Conservation (phyloP, 2,329 filamentous ascomycete species). For the Chaetomiaceae sp. region DNA sequence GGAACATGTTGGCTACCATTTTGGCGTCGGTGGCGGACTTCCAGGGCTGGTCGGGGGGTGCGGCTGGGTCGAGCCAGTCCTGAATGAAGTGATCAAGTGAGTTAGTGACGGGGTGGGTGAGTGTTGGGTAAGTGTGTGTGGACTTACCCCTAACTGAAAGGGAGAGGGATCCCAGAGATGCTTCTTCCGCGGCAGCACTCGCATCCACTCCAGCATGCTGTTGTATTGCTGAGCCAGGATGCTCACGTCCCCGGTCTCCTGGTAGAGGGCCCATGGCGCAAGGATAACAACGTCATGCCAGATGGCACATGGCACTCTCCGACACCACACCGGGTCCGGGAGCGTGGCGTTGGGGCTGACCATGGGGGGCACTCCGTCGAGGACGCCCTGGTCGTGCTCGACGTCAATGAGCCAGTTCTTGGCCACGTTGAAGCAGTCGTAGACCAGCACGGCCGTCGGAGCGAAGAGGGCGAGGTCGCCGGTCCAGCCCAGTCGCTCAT, state of each 20-base stretch:
- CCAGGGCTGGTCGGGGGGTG: not conserved
- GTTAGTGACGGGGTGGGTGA: not conserved
- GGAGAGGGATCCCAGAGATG: not conserved
- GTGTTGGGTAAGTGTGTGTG: not conserved
- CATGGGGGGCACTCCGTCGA: not conserved
- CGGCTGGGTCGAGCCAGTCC: not conserved
- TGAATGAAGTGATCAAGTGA: not conserved
- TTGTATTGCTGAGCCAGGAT: not conserved
- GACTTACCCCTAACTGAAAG: not conserved
- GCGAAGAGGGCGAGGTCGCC: not conserved
- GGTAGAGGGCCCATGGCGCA: not conserved
- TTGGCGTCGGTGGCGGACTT: not conserved
- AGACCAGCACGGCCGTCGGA: not conserved
- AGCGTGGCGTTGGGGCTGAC: not conserved
- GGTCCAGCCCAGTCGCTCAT: not conserved
- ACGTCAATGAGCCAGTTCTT: not conserved
- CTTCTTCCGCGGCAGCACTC: not conserved
- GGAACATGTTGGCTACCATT: not conserved
- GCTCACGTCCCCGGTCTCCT: not conserved
- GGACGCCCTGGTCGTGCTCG: not conserved
- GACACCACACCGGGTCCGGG: not conserved
- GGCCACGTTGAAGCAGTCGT: not conserved
- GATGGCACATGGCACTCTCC: not conserved
- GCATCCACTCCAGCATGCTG: not conserved
- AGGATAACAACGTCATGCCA: not conserved